Base-by-base conservation (phyloP, 2,329 filamentous ascomycete genomes). In the Graphiopsis chlorocephala region DNA sequence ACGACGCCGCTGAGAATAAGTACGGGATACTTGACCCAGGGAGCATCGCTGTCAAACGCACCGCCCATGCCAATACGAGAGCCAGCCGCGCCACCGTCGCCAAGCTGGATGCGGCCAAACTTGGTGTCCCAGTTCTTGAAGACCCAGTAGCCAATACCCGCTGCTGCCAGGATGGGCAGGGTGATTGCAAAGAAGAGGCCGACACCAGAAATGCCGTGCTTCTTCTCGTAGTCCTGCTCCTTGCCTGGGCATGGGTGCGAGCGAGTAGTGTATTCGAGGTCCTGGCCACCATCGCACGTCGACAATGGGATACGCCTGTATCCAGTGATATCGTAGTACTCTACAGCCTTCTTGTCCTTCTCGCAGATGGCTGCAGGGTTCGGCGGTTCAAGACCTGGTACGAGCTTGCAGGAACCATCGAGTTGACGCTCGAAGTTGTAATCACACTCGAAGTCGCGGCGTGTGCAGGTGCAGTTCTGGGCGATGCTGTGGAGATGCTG, bases 391-490 rank as follows among this genome's bases (percentile, higher is more conserved):
- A 93, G 85, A 15, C 94, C 94, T 0, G 84, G 77, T 1, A 98
- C 92, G 14, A 96, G 86, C 5, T 78, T 78, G 79, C 95, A 99
- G 67, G 90, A 87, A 56, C 90, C 90, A 73, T 93, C 90, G 29
- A 81, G 84, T 76, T 91, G 86, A 55, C 90, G 86, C 75, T 98
- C 89, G 77, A 87, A 99, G 78, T 99, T 99, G 83, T 92, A 99
- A 75, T 96, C 94, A 79, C 95, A 99, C 84, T 99, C 95, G 75
- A 89, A 99, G 78, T 99, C 95, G 65, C 87, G 85, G 61, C 92
- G 85, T 10, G 87, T 90, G 79, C 95, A 99, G 65, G 86, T 83
- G 82, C 95, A 99, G 76, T 96, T 92, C 68, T 85, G 80, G 20
- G 80, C 80, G 69, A 91, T 88, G 69, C 85, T 84, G 77, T 93